Evolutionary conservation across 1,284 basidiomycete species (phyloP), one percentile per base, ranked within the genome.

Genomic region (Melanopsichium pennsylvanicum): DNA sequence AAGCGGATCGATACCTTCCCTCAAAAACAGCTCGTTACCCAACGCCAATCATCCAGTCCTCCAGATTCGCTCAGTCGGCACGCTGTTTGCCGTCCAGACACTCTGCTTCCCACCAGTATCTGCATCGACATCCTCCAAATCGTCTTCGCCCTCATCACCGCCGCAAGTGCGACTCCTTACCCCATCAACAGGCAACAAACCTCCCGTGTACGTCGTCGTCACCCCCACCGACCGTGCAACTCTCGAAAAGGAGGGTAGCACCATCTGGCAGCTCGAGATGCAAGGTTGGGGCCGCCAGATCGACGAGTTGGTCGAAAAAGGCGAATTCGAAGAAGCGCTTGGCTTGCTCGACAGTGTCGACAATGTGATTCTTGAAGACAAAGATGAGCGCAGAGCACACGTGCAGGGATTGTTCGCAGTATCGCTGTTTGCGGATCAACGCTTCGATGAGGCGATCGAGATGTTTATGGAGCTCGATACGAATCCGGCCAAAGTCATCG

Each of bases 401-500:
- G 55, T 80, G 23, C 44, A 85, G 92, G 26, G 87, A 88, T 60
- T 77, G 4, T 68, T 70, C 34, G 93, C 91, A 0, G 87, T 96
- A 0, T 84, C 89, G 0, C 86, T 90, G 48, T 93, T 95, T 81
- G 86, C 86, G 4, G 83, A 85, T 7, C 85, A 85, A 13, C 85
- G 88, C 48, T 93, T 86, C 71, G 88, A 90, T 60, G 83, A 84
- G 13, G 94, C 95, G 0, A 88, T 97, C 51, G 89, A 95, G 75
- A 86, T 88, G 0, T 95, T 98, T 80, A 87, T 94, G 43, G 87
- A 89, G 35, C 87, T 95, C 37, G 90, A 97, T 69, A 85, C 92
- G 63, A 95, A 96, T 75, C 95, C 95, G 0, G 92, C 93, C 2
- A 92, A 94, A 76, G 91, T 98, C 1, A 86, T 98, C 12, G 90